These are phyloP conservation scores for Xylariaceae sp. DNA, from an alignment of 2,329 filamentous ascomycete species.

Conservation along the genomic window DNA sequence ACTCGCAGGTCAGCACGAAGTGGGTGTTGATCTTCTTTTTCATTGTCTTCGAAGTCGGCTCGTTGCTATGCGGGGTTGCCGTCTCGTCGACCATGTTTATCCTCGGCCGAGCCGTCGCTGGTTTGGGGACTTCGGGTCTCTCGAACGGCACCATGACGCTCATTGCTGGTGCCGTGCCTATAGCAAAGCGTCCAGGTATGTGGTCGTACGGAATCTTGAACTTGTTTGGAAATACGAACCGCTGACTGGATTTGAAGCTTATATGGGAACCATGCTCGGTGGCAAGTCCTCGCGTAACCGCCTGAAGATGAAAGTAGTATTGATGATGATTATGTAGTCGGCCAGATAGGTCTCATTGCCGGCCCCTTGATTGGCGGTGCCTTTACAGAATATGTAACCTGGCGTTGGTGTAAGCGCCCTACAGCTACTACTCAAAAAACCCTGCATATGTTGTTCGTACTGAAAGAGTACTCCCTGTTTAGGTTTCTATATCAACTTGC, in stretches of 20 bases:
- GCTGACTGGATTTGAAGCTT: constrained; percentile 6
- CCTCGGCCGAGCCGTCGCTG: constrained; percentile 56
- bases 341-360: constrained; percentile 47
- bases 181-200: constrained; percentile 44
- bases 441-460: background rate
- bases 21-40: constrained; percentile 47
- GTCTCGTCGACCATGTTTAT: constrained; percentile 55
- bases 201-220: background rate
- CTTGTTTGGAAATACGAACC: background rate
- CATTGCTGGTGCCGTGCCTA: constrained; percentile 43
- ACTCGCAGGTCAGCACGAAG: constrained; percentile 44
- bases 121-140: constrained; percentile 54
- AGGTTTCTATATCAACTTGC: constrained; percentile 52
- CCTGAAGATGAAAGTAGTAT: background rate
- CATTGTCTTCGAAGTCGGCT: constrained; percentile 58
- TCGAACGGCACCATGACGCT: constrained; percentile 57
- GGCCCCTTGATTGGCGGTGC: constrained; percentile 52
- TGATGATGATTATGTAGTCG: constrained; percentile 26
- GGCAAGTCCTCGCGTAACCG: constrained; percentile 24
- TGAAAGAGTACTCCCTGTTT: background rate
- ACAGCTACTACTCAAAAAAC: background rate
- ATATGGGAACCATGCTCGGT: constrained; percentile 27
- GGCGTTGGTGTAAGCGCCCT: constrained; percentile 46
- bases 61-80: constrained; percentile 55
- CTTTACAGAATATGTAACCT: constrained; percentile 43